Percentiles rank a stretch among this genome's conserved stretches.
Conservation (phyloP, 2,329 filamentous ascomycete species). For the Clonostachys byssicola region DNA sequence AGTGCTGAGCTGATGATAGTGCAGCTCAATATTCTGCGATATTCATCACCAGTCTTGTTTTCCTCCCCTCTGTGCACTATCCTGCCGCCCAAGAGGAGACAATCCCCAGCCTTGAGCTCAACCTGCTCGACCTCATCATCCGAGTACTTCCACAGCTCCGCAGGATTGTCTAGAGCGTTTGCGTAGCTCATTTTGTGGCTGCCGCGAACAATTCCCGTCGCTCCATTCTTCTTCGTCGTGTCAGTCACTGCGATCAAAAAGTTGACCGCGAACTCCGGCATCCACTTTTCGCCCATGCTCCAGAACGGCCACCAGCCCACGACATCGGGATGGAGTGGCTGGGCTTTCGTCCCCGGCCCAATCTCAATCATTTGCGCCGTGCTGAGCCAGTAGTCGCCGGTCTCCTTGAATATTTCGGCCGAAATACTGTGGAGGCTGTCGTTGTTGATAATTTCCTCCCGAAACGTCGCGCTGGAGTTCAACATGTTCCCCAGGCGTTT, state of each 20-base stretch:
- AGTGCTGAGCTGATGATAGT: conserved; percentile 5
- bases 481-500: neutral
- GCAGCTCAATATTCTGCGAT: conserved; percentile 3
- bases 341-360: conserved; percentile 12
- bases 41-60: conserved; percentile 11
- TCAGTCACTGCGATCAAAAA: conserved; percentile 9
- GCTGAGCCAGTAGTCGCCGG: conserved; percentile 18
- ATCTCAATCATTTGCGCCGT: conserved; percentile 15
- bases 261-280: conserved; percentile 6
- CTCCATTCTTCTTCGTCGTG: conserved; percentile 9
- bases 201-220: conserved; percentile 8
- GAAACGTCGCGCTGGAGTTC: neutral
- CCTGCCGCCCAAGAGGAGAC: conserved; percentile 21
- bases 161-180: conserved; percentile 8
- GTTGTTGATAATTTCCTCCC: neutral
- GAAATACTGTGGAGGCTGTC: neutral
- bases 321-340: conserved; percentile 15
- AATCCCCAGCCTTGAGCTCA: conserved; percentile 20
- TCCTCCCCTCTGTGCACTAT: conserved; percentile 22
- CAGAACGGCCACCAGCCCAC: conserved; percentile 3
- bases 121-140: conserved; percentile 2
- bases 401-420: conserved; percentile 10
- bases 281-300: neutral
- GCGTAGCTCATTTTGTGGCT: conserved; percentile 7
- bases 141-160: conserved; percentile 1